Base-by-base conservation (phyloP, 352 stramenopile genomes). In the Pythium dissimile region DNA sequence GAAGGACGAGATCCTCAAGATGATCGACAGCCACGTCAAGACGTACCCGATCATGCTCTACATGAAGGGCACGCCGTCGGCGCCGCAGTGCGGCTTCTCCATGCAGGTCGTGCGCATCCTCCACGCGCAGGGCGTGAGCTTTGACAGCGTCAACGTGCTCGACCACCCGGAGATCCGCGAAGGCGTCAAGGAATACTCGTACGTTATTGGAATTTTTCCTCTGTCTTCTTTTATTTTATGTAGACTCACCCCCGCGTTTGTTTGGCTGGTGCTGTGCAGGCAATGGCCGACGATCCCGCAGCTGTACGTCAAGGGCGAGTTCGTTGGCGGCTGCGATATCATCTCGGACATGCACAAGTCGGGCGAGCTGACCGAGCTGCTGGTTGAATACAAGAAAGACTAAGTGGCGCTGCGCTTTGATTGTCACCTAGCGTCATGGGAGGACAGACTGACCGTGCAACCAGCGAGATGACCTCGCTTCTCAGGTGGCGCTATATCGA, bases 321-420 rank as follows among this genome's bases (percentile, higher is more conserved):
- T 99, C 69, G 82, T 99, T 51, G 97, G 97, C 31, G 97, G 97
- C 50, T 99, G 96, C 77, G 97, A 99, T 82, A 99, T 99, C 77
- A 74, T 99, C 59, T 96, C 80, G 49, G 83, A 98, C 67, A 89
- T 98, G 86, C 90, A 87, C 81, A 88, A 97, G 70, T 96, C 80
- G 24, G 95, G 93, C 32, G 91, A 98, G 62, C 74, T 98, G 41
- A 66, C 77, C 9, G 88, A 97, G 50, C 53, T 98, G 59, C 78
- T 98, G 35, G 80, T 69, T 37, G 84, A 91, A 54, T 89, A 89
- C 67, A 71, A 91, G 69, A 86, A 94, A 63, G 63, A 88, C 41
- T 84, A 74, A 51, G 26, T 21, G 31, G 4, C 31, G 31, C 13
- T 16, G 34, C 7, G 34, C 34, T n/a, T n/a, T n/a, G n/a, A n/a